Base-by-base conservation (phyloP, 1,284 basidiomycete species). In the Moesziomyces sp. region DNA sequence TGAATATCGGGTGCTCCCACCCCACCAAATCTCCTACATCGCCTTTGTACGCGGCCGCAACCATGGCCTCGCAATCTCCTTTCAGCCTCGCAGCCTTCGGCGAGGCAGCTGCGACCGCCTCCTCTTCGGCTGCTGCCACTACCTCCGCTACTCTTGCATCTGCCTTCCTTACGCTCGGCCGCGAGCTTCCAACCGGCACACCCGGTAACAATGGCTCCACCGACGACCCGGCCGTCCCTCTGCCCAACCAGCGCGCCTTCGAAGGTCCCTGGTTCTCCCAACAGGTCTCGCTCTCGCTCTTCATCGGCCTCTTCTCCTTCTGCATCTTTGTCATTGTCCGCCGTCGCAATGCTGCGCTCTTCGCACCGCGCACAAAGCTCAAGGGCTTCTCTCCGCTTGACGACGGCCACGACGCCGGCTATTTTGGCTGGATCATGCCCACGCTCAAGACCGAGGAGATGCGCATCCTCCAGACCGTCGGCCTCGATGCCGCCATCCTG, bases 341-440 rank as follows among this genome's bases (percentile, higher is more conserved):
- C 14, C 92, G 90, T 5, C 87, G 92, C 81, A 96, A 93, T 91
- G 93, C 93, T 13, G 86, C 97, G 14, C 87, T 93, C 5, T 97
- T 94, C 84, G 93, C 94, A 21, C 93, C 94, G 0, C 87, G 96
- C 59, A 97, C 96, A 0, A 94, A 94, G 85, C 88, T 97, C 48
- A 96, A 96, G 87, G 94, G 95, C 3, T 94, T 95, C 86, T 93
- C 93, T 5, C 92, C 93, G 18, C 92, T 93, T 77, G 92, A 94
- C 84, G 91, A 91, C 0, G 62, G 60, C 21, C 65, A 78, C 42
- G 92, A 94, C 81, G 89, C 90, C 6, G 91, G 91, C 74, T 87
- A 96, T 85, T 94, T 97, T 85, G 93, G 93, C 21, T 99, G 96
- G 96, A 92, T 98, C 71, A 84, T 94, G 71, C 96, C 96, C 0